Evolutionary conservation across 2,329 filamentous ascomycete species (phyloP), one percentile per base, ranked within the genome.

Genomic region (Cladophialophora psammophila): DNA sequence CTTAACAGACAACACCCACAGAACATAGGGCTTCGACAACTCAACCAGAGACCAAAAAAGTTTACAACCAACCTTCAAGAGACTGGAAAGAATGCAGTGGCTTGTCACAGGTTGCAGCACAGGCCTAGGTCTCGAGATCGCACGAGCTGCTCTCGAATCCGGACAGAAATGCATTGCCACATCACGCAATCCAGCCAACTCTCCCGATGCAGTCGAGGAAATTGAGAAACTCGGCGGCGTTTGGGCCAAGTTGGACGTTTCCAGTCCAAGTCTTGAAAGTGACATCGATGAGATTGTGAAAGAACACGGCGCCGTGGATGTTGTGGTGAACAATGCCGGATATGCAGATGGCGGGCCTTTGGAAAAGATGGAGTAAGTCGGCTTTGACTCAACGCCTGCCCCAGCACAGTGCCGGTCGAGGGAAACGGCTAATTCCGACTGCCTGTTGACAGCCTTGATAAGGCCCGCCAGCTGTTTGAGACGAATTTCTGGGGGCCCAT

Each of bases 321-420:
- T 73, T 18, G 63, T 76, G 34, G 67, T 75, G 36, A 75, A 74
- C 57, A 76, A 76, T 38, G 74, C 74, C 18, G 74, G 70, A 2
- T 73, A 72, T 42, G 61, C 64, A 3, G 13, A 66, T 12, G 18
- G 60, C 1, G 70, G 71, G 42, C 65, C 15, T 42, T 72, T 18
- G 72, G 75, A 31, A 65, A 65, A 1, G 35, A 74, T 9, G 72
- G 74, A 50, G 71, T 66, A 31, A 53, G 58, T n/a, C 48, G 5
- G 2, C 5, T 31, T 31, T 50, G 18, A 13, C 5, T 26, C 45
- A 13, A 26, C 9, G 18, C 40, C 6, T 9, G 15, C 52, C 26
- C 7, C 34, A 32, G 13, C 15, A 9, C 9, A 12, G 52, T 26
- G 10, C 52, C 20, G 4, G 18, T 15, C 18, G 34, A 20, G 9